These are phyloP conservation scores for Aphanomyces astaci DNA, from an alignment of 352 stramenopile genomes.

Conservation along the genomic window DNA sequence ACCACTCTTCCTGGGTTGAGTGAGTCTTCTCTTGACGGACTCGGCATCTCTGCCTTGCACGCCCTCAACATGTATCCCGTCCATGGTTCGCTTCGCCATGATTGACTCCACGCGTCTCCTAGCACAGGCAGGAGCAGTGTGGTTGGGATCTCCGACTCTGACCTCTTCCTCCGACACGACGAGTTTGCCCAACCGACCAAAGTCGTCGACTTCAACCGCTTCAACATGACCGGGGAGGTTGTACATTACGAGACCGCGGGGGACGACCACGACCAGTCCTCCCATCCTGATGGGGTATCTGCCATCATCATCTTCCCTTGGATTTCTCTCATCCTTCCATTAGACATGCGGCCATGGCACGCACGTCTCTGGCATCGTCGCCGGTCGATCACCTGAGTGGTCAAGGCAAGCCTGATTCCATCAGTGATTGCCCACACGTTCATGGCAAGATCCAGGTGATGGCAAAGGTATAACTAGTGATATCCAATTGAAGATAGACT, in stretches of 20 bases:
- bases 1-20: too few relatives aligned
- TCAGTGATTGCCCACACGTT: slow-evolving; percentile 73
- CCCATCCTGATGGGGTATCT: slow-evolving; percentile 29
- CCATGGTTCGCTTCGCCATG: not conserved
- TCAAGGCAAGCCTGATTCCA: slow-evolving; percentile 40
- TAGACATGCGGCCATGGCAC: slow-evolving; percentile 76
- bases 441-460: not conserved
- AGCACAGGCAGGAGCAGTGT: slow-evolving; percentile 47
- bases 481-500: too few relatives aligned
- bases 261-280: slow-evolving; percentile 56
- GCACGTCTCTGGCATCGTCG: slow-evolving; percentile 76
- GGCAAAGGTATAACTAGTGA: not conserved
- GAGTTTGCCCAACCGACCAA: slow-evolving; percentile 56
- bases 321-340: not conserved
- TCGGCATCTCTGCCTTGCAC: slow-evolving; percentile 16
- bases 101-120: not conserved
- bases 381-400: slow-evolving; percentile 56
- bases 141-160: slow-evolving; percentile 66
- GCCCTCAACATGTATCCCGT: not conserved
- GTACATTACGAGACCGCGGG: slow-evolving; percentile 77
- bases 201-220: slow-evolving; percentile 43
- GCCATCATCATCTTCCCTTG: not conserved
- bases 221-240: slow-evolving; percentile 65
- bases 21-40: too few relatives aligned
- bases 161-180: slow-evolving; percentile 69